Evolutionary conservation across 2,329 filamentous ascomycete genomes (phyloP), one percentile per base, ranked within the genome.

Genomic region (Macrophomina tecta): DNA sequence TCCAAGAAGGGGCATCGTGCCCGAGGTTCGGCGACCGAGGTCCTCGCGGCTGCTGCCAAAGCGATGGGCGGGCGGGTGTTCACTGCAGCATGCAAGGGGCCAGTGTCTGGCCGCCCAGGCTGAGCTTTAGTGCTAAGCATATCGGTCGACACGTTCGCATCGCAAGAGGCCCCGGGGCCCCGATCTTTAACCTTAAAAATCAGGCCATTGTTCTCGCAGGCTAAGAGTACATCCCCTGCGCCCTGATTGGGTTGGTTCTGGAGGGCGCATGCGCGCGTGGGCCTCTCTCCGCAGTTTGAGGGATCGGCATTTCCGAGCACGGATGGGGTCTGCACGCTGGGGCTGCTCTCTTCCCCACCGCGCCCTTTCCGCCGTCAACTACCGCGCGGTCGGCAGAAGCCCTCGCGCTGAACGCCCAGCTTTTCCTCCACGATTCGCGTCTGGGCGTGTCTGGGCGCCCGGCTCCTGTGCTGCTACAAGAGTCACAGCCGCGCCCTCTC

Each of bases 241-340:
- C 30, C 5, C 40, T 40, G 28, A 62, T 62, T 62, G 23, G 23
- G 23, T 23, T 23, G 23, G 23, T 23, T 40, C 16, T 6, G 6
- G 49, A 12, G 28, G 30, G 30, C 2, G 23, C 11, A 28, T 51
- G 49, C 16, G 28, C 18, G 12, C n/a, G 51, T 53, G 51, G 51
- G 30, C 8, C 42, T 9, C 11, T 45, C 11, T 52, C 23, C 46
- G 46, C 49, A 52, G 11, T 9, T 28, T 28, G n/a, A 7, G 28
- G 53, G 53, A 45, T 32, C 56, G 56, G 56, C 32, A 49, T 30
- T 38, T 49, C 58, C 58, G 58, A 62, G 56, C 56, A 61, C 56
- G 42, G 56, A 61, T 61, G 56, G 56, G 56, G 56, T 38, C 36
- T 38, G 36, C 36, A 38, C 6, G 6, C 4, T 38, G 36, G 7